phyloP scores from a whole-genome alignment of 2,329 filamentous ascomycete genomes.

The Aspergillus jensenii region DNA sequence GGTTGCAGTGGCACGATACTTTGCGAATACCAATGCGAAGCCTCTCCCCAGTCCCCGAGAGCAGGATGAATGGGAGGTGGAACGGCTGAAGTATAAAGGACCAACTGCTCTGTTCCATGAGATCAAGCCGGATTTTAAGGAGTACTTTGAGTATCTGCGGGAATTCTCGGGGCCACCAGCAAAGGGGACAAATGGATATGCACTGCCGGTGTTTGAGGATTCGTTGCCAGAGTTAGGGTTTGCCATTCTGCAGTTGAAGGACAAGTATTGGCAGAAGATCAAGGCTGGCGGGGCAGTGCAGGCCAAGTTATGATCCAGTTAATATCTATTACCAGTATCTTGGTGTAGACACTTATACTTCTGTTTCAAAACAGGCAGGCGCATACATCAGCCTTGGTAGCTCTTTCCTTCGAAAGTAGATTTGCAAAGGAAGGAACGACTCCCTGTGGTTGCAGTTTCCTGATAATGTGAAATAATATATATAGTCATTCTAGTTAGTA shows the following conservation, averaged over 20 bases:
- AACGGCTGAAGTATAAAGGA: constrained; percentile 22
- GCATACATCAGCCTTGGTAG: too few relatives aligned
- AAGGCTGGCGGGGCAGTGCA: background rate
- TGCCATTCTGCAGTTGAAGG: constrained; percentile 20
- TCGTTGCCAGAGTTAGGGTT: constrained; percentile 30
- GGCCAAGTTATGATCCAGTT: background rate
- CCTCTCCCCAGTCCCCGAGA: constrained; percentile 20
- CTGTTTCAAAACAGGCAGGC: too few relatives aligned
- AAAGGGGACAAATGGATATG: constrained; percentile 34
- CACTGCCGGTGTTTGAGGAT: constrained; percentile 39
- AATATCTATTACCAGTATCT: too few relatives aligned
- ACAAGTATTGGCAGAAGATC: constrained; percentile 19
- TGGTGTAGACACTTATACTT: too few relatives aligned
- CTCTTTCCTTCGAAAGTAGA: too few relatives aligned
- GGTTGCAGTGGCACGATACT: constrained; percentile 29
- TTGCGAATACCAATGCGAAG: constrained; percentile 22
- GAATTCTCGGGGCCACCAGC: constrained; percentile 41
- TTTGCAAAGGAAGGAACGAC: too few relatives aligned
- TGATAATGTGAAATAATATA: too few relatives aligned
- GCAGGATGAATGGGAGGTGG: constrained; percentile 29
- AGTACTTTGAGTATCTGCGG: constrained; percentile 42
- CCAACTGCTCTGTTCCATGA: constrained; percentile 22
- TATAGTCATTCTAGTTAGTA: too few relatives aligned
- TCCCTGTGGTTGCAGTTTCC: too few relatives aligned
- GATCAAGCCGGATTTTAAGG: constrained; percentile 35